Base-by-base conservation (phyloP, 2,329 filamentous ascomycete genomes). In the Monilinia vaccinii-corymbosi region DNA sequence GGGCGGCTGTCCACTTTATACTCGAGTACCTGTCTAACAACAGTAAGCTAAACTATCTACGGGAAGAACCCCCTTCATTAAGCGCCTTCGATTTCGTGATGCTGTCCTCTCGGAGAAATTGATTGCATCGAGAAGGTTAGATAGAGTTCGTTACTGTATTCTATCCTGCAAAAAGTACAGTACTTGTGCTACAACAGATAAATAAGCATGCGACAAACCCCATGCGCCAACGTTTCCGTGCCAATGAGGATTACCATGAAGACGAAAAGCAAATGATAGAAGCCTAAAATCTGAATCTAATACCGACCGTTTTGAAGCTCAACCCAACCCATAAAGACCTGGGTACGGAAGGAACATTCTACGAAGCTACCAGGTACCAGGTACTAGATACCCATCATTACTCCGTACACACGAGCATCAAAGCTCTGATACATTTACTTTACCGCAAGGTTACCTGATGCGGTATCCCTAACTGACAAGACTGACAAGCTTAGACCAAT, bases 361-460 rank as follows among this genome's bases (percentile, higher is more conserved):
- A 55, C n/a, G 45, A 28, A 16, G 9, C 32, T 55, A 55, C 51
- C 51, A 55, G 51, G 51, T 55, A 55, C 40, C 51, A 44, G 51
- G 51, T 21, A 55, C 40, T 38, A 44, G 51, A 38, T 21, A 42
- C 13, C 36, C 38, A 36, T 28, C 18, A 44, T 55, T 44, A 6
- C 25, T n/a, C n/a, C 3, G 25, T 28, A 28, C 38, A 53, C 51
- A 53, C 51, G 25, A 44, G 38, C 51, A 44, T 32, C 14, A 11
- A 52, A 52, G 36, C 50, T 40, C 21, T 42, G 36, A 31, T 42
- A 42, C 36, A 52, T 23, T 23, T 51, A 23, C 36, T 52, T n/a
- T 21, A 36, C 36, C 18, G 31, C 40, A 16, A 42, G 31, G 36
- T 21, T 13, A 25, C 11, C 32, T 44, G 38, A 32, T 28, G 38